phyloP scores from a whole-genome alignment of 768 basidiomycete genomes.

The Roridomyces roridus region DNA sequence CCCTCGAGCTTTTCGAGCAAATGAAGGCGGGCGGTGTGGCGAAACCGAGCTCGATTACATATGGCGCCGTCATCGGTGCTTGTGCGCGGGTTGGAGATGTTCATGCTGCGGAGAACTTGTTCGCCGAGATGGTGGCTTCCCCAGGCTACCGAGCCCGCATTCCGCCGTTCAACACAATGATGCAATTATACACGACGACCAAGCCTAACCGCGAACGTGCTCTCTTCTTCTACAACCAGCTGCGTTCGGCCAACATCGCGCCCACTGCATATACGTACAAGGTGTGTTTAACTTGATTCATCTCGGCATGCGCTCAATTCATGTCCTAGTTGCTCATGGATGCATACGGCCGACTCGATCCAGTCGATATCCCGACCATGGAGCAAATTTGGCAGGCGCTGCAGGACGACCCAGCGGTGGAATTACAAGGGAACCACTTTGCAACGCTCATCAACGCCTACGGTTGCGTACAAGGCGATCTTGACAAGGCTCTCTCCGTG shows the following conservation, averaged over 20 bases:
- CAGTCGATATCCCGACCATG: slow-evolving; percentile 76
- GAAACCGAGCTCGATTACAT: slow-evolving; percentile 84
- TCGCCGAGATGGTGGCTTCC: slow-evolving; percentile 80
- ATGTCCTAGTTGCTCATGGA: slow-evolving; percentile 79
- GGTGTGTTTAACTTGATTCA: slow-evolving; percentile 43
- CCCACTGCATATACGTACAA: slow-evolving; percentile 97
- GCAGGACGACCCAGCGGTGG: slow-evolving; percentile 49
- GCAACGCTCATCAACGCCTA: slow-evolving; percentile 89
- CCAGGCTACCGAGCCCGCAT: slow-evolving; percentile 85
- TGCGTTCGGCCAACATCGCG: slow-evolving; percentile 62
- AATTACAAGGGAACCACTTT: slow-evolving; percentile 57
- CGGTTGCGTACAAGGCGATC: slow-evolving; percentile 80
- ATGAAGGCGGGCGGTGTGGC: slow-evolving; percentile 73
- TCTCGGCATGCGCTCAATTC: not conserved
- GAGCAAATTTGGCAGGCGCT: slow-evolving; percentile 72
- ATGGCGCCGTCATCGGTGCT: slow-evolving; percentile 92
- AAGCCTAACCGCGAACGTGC: slow-evolving; percentile 84
- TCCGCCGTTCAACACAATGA: slow-evolving; percentile 98
- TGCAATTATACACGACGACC: slow-evolving; percentile 93
- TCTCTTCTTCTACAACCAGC: slow-evolving; percentile 73
- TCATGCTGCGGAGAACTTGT: slow-evolving; percentile 79
- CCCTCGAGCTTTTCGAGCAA: slow-evolving; percentile 84
- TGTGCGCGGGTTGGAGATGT: slow-evolving; percentile 94
- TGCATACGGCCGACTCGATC: slow-evolving; percentile 85
- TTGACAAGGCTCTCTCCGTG: slow-evolving; percentile 73